Percentiles rank a stretch among this genome's conserved stretches.
Conservation (phyloP, 2,329 filamentous ascomycete species). For the Penicillium sp. region DNA sequence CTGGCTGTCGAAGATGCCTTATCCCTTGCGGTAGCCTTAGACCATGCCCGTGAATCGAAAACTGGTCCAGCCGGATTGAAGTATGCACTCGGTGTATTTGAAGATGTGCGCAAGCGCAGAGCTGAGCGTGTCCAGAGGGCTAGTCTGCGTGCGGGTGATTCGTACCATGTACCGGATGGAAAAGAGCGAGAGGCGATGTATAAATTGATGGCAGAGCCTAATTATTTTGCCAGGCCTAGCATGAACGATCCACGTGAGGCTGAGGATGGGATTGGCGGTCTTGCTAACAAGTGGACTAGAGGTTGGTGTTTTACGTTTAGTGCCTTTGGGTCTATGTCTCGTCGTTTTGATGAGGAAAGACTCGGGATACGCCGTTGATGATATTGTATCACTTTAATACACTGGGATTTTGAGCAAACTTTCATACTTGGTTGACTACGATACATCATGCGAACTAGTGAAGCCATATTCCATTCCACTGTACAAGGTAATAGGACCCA, state of each 20-base stretch:
- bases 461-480: background rate
- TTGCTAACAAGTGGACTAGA: background rate
- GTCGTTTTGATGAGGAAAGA: constrained; percentile 1
- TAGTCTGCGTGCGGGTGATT: background rate
- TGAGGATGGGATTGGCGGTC: background rate
- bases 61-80: too few relatives aligned
- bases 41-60: background rate
- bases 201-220: background rate
- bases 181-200: background rate
- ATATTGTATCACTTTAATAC: too few relatives aligned
- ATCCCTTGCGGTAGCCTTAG: background rate
- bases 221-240: background rate
- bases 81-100: background rate
- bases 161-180: background rate
- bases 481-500: background rate
- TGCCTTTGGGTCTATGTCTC: background rate
- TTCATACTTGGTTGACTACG: background rate
- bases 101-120: background rate
- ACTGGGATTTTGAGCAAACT: background rate
- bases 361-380: background rate
- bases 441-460: background rate
- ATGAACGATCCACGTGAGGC: background rate
- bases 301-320: background rate
- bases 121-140: background rate
- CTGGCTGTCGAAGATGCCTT: background rate